Conservation (phyloP, 208 protist species). For the Acanthamoeba castellanii region DNA sequence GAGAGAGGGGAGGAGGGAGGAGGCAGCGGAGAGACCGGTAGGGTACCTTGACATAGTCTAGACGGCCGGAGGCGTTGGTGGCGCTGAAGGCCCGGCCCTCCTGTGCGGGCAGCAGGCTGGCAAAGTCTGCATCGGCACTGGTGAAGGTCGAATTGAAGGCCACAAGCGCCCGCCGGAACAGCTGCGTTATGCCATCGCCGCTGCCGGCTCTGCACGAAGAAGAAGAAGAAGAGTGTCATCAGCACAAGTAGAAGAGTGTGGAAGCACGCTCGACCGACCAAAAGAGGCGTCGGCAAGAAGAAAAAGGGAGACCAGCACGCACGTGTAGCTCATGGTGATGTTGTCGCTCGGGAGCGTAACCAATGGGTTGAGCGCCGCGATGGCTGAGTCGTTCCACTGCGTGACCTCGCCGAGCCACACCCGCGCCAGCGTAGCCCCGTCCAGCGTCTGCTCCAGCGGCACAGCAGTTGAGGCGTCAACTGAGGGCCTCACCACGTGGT, state of each 20-base stretch:
- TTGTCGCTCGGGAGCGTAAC: background rate
- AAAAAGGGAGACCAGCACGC: background rate
- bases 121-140: background rate
- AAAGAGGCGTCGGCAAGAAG: too few species aligned
- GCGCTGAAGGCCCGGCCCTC: background rate
- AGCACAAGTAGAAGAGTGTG: too few species aligned
- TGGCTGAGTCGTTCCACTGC: background rate
- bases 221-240: too few species aligned
- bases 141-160: background rate
- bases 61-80: background rate
- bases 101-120: background rate
- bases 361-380: background rate
- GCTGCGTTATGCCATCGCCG: background rate
- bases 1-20: background rate
- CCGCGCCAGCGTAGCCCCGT: background rate
- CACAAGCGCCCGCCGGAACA: background rate
- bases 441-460: background rate
- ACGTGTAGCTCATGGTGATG: slow-evolving; percentile 11
- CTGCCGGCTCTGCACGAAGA: background rate
- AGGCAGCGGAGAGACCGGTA: background rate
- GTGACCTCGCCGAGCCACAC: background rate
- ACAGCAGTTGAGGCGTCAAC: too few species aligned
- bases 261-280: too few species aligned
- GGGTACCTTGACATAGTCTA: background rate
- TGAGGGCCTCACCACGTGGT: too few species aligned